A percentile compares a stretch with the other conserved stretches of the same genome.
Conservation (phyloP, 192 early-diverging fungal genomes). For the Ramicandelaber brevisporus region DNA sequence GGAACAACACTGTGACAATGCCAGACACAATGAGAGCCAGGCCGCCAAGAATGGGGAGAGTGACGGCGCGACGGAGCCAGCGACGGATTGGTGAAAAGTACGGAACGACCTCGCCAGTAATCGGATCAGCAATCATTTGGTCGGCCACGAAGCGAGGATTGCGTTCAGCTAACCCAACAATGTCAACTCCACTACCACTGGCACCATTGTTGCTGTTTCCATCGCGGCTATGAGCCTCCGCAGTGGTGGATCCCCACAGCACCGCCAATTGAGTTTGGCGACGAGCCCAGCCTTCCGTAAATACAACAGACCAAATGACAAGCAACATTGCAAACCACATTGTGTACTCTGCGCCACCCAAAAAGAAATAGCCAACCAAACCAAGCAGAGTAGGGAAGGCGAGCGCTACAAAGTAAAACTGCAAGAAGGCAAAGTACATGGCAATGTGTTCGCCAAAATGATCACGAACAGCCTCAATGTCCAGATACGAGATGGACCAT, state of each 20-base stretch:
- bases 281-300: constrained; percentile 62
- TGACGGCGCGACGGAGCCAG: constrained; percentile 28
- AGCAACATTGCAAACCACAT: constrained; percentile 39
- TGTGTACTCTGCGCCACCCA: no score
- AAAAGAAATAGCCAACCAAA: constrained; percentile 19
- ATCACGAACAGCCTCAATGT: constrained; percentile 46
- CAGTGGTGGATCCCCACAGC: constrained; percentile 47
- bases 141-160: constrained; percentile 48
- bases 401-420: constrained; percentile 64
- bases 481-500: constrained; percentile 43
- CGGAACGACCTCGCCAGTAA: constrained; percentile 47
- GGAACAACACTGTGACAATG: constrained; percentile 39
- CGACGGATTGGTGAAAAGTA: constrained; percentile 44
- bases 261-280: constrained; percentile 41
- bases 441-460: constrained; percentile 80
- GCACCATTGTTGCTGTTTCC: no score
- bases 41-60: constrained; percentile 26
- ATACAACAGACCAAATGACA: constrained; percentile 37
- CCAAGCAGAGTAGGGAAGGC: constrained; percentile 38
- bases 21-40: constrained; percentile 28
- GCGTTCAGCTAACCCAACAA: no score
- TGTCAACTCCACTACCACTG: no score
- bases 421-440: constrained; percentile 87
- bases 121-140: constrained; percentile 21
- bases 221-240: not conserved